Conservation (phyloP, 2,329 filamentous ascomycete genomes). For the Cladosporium sp. region DNA sequence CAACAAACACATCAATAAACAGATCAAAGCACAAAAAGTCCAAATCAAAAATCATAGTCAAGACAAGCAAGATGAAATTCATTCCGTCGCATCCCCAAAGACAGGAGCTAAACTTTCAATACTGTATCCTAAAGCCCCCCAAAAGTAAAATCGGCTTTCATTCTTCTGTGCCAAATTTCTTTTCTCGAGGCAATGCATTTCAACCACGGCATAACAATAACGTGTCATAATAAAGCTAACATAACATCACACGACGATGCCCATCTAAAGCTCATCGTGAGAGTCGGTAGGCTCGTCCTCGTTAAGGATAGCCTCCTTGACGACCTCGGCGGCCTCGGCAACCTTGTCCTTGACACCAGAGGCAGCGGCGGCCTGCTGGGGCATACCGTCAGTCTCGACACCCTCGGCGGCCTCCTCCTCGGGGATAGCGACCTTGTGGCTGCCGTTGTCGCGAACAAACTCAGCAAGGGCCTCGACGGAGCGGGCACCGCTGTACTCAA, state of each 20-base stretch:
- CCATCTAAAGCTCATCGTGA: slow-evolving; percentile 76
- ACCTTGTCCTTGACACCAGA: slow-evolving; percentile 41
- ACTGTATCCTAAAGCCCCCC: background rate
- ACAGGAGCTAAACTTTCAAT: background rate
- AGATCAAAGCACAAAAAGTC: background rate
- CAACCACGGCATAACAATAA: slow-evolving; percentile 6
- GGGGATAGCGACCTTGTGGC: slow-evolving; percentile 73
- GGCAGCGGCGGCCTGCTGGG: slow-evolving; percentile 49
- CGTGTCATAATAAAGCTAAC: slow-evolving; percentile 2
- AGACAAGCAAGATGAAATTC: background rate
- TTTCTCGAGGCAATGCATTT: background rate
- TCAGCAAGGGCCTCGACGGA: slow-evolving; percentile 87
- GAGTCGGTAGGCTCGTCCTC: slow-evolving; percentile 42
- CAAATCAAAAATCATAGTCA: background rate
- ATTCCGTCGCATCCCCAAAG: background rate
- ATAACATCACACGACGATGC: background rate
- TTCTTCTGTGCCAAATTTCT: background rate
- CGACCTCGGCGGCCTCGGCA: slow-evolving; percentile 39
- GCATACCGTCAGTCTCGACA: slow-evolving; percentile 51
- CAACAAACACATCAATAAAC: background rate
- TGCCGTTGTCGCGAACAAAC: slow-evolving; percentile 95
- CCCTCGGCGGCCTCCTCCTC: slow-evolving; percentile 49
- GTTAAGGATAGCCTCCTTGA: slow-evolving; percentile 37
- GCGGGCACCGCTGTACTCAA: slow-evolving; percentile 85
- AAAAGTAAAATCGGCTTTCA: background rate